These are phyloP conservation scores for Aspergillus sp. DNA, from an alignment of 2,329 filamentous ascomycete species.

Conservation along the genomic window DNA sequence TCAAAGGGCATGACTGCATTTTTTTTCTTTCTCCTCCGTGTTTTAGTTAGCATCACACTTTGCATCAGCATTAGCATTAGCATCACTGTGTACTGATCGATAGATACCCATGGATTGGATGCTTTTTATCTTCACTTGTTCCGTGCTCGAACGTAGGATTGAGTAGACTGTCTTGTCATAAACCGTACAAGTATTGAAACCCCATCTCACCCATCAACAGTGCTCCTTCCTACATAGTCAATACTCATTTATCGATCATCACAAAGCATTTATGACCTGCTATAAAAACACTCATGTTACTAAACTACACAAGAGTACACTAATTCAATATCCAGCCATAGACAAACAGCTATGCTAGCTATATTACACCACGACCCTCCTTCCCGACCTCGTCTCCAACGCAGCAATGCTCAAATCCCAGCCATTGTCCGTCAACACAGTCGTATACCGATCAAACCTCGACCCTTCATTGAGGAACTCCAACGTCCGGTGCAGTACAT, in stretches of 20 bases:
- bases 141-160: neutral
- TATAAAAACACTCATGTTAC: no score
- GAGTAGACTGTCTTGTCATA: no score
- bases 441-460: constrained; percentile 49
- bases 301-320: neutral
- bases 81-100: constrained; percentile 9
- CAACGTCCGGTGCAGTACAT: constrained; percentile 47
- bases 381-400: constrained; percentile 65
- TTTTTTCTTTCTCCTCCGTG: neutral
- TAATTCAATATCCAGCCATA: no score
- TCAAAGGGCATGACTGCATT: neutral
- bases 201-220: no score
- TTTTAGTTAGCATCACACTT: neutral
- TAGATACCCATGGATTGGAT: constrained; percentile 17
- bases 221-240: no score
- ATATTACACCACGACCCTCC: constrained; percentile 29
- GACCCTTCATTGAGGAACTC: constrained; percentile 40
- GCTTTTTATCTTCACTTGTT: neutral
- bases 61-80: constrained; percentile 10
- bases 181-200: no score
- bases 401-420: constrained; percentile 68
- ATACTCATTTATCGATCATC: no score
- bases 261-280: no score
- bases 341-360: neutral
- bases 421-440: constrained; percentile 51